Evolutionary conservation across 1,139 yeast species (phyloP), one percentile per base, ranked within the genome.

Genomic region (Pichia sp.): DNA sequence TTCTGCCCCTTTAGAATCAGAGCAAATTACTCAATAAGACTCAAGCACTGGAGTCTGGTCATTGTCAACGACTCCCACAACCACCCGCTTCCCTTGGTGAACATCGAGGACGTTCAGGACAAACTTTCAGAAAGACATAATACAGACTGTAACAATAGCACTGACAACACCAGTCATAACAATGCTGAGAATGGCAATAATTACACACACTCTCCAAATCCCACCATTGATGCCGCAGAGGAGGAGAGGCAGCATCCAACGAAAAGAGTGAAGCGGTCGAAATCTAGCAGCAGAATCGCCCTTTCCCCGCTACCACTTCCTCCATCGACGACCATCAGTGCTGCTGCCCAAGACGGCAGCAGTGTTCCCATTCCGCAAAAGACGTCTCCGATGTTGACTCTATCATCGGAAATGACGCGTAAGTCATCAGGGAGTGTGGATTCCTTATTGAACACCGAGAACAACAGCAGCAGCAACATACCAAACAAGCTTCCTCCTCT

Each of bases 1-100:
- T 56, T 57, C 10, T 85, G 93, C 65, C 90, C 90, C 1, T 85
- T 85, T 65, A 76, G 87, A 66, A 75, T 85, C 36, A 71, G 92
- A 59, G 90, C 90, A 2, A 84, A 86, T 59, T 84, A 74, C 61
- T 81, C 87, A 0, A 67, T 80, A 23, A 74, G 84, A 59, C 73
- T 79, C 48, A 73, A 76, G 59, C 68, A 70, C 47, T 85, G 92
- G 92, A 72, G 81, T 10, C 72, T 85, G 48, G 85, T 81, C 50
- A 79, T 84, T 13, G 75, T 84, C 45, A 79, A 80, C 62, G 84
- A 81, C 59, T 64, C 68, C 7, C 89, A 84, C 65, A 68, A 68
- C 54, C 72, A 68, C 52, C 61, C 65, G 1, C 45, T 65, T 15
- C 32, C 32, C 8, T 16, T 15, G 36, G 26, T 49, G 4, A 42